Conservation (phyloP, 139 green algal species). For the Coccomyxa sp. region DNA sequence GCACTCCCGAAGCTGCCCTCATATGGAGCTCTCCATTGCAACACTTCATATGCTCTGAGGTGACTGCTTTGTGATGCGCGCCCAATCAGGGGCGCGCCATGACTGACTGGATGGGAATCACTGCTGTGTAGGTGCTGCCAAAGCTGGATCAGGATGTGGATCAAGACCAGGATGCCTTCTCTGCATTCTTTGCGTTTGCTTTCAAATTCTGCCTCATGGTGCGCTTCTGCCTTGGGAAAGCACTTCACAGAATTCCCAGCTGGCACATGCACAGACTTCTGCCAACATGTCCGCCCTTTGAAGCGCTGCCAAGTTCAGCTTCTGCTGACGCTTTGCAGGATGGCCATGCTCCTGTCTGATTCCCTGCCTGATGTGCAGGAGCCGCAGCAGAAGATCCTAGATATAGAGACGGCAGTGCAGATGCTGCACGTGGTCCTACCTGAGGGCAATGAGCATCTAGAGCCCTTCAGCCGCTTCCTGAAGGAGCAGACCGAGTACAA, state of each 20-base stretch:
- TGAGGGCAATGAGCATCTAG: constrained; percentile 12
- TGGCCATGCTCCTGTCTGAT: background rate
- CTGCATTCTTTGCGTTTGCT: constrained; percentile 48
- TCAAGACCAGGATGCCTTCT: background rate
- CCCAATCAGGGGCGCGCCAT: too few relatives aligned
- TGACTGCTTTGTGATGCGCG: too few relatives aligned
- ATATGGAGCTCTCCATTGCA: too few relatives aligned
- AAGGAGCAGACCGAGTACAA: constrained; percentile 51
- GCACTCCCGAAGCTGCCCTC: too few relatives aligned
- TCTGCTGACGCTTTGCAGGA: background rate
- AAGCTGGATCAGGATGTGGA: constrained; percentile 14
- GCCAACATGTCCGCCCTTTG: background rate
- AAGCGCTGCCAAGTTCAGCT: background rate
- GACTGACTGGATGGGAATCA: too few relatives aligned
- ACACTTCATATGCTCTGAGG: too few relatives aligned
- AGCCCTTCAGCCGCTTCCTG: constrained; percentile 44
- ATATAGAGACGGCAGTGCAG: constrained; percentile 38
- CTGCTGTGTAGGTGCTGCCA: too few relatives aligned
- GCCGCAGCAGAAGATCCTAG: constrained; percentile 45
- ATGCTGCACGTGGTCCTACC: constrained; percentile 53
- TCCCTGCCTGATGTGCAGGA: constrained; percentile 29
- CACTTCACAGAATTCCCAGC: too few relatives aligned
- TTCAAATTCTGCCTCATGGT: constrained; percentile 60
- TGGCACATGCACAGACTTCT: too few relatives aligned
- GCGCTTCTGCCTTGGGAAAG: too few relatives aligned